phyloP scores from a whole-genome alignment of 129 eudicot species.

The Helichrysum umbraculigerum region DNA sequence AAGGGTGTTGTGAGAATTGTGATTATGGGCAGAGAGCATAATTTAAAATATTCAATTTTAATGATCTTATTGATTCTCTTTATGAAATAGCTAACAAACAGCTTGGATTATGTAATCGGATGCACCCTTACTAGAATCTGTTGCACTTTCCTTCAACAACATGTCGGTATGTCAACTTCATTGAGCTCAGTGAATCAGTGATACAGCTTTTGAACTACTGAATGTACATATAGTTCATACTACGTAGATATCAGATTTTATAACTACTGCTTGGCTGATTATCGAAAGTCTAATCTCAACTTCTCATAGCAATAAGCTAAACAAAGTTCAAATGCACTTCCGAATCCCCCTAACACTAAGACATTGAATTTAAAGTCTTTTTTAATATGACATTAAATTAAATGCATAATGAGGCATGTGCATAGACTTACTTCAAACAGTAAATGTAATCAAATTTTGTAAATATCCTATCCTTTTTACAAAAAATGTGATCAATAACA shows the following conservation, averaged over 20 bases:
- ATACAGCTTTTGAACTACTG: conserved; percentile 1
- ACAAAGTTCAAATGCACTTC: too few relatives aligned
- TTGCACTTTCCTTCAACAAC: conserved; percentile 3
- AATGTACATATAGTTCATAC: neutral
- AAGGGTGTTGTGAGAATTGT: neutral
- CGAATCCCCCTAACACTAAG: too few relatives aligned
- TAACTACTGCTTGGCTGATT: too few relatives aligned
- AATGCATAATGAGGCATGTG: too few relatives aligned
- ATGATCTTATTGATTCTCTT: conserved; percentile 5
- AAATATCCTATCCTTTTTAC: neutral
- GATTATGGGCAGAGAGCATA: conserved; percentile 11
- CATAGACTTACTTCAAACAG: too few relatives aligned
- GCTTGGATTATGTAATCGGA: conserved; percentile 1
- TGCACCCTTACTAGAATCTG: conserved; percentile 19
- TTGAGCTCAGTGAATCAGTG: neutral
- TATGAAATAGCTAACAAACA: neutral
- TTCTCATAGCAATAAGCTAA: too few relatives aligned
- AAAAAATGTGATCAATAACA: neutral
- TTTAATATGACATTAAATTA: too few relatives aligned
- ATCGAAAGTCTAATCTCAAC: too few relatives aligned
- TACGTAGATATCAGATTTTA: neutral
- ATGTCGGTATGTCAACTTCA: conserved; percentile 2
- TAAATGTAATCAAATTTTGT: too few relatives aligned
- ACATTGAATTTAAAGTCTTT: too few relatives aligned
- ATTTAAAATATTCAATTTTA: neutral